Evolutionary conservation across 331 rosid species (phyloP).

Genomic region (Cucumis variabilis): DNA sequence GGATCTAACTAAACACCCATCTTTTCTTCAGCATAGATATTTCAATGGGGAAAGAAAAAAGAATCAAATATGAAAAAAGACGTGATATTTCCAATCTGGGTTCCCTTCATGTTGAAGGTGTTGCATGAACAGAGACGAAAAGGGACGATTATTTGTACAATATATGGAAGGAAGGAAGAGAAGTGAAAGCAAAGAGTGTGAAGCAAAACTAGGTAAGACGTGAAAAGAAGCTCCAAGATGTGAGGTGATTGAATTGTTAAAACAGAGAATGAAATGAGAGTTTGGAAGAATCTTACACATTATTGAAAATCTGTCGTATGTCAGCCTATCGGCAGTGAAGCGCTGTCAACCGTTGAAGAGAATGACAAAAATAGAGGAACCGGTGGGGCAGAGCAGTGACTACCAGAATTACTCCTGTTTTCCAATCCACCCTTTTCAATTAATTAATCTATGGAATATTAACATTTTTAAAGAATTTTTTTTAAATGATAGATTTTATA

Average conservation of each 20-base stretch:
- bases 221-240: slow-evolving; percentile 14
- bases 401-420: background rate
- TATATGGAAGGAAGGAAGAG: background rate
- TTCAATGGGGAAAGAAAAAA: background rate
- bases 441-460: too few species aligned
- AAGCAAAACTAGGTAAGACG: background rate
- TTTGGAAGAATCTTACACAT: slow-evolving; percentile 25
- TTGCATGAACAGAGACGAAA: background rate
- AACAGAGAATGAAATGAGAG: background rate
- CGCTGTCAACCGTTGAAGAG: slow-evolving; percentile 26
- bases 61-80: slow-evolving; percentile 7
- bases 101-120: background rate
- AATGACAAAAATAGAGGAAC: slow-evolving; percentile 17
- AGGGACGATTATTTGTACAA: background rate
- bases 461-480: too few species aligned
- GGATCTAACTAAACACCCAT: slow-evolving; percentile 4
- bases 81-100: background rate
- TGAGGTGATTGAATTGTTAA: background rate
- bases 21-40: background rate
- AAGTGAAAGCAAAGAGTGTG: background rate
- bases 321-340: background rate
- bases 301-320: slow-evolving; percentile 15
- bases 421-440: background rate
- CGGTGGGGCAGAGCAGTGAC: background rate
- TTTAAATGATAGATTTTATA: too few species aligned